These are phyloP conservation scores for Hebeloma cylindrosporum DNA, from an alignment of 768 basidiomycete species.

Conservation along the genomic window DNA sequence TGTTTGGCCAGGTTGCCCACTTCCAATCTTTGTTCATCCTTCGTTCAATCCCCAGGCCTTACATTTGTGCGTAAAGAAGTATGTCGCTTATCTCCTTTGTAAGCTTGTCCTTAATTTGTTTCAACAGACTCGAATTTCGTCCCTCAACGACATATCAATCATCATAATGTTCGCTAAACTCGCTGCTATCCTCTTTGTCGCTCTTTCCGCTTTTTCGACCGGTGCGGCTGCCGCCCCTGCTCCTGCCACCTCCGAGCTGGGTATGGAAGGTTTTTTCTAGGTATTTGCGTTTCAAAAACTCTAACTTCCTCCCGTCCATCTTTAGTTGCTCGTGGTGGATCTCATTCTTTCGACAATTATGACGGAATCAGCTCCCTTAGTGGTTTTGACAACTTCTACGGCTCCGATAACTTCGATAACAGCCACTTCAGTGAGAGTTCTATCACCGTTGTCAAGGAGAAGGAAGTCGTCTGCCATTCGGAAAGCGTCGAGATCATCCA, in stretches of 20 bases:
- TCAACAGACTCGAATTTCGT: slow-evolving; percentile 15
- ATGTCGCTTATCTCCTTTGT: slow-evolving; percentile 10
- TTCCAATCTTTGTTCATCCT: slow-evolving; percentile 33
- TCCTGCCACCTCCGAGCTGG: slow-evolving; percentile 26
- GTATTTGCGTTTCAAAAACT: background rate
- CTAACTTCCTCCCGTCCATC: slow-evolving; percentile 1
- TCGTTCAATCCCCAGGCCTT: slow-evolving; percentile 28
- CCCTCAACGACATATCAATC: slow-evolving; percentile 19
- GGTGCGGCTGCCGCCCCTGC: slow-evolving; percentile 33
- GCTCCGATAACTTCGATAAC: slow-evolving; percentile 43
- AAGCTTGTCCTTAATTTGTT: background rate
- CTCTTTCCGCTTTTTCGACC: slow-evolving; percentile 31
- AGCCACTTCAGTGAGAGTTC: slow-evolving; percentile 30
- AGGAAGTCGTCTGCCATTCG: slow-evolving; percentile 41
- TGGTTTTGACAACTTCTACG: slow-evolving; percentile 49
- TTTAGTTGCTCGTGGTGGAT: slow-evolving; percentile 19
- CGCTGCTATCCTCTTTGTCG: slow-evolving; percentile 26
- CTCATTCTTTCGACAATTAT: slow-evolving; percentile 37
- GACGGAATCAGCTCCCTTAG: slow-evolving; percentile 35
- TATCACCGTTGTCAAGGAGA: slow-evolving; percentile 33
- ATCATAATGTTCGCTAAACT: slow-evolving; percentile 41
- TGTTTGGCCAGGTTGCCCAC: slow-evolving; percentile 43
- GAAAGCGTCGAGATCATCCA: slow-evolving; percentile 42
- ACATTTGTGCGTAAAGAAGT: slow-evolving; percentile 31
- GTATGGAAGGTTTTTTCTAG: slow-evolving; percentile 18